These are phyloP conservation scores for Lumnitzera racemosa DNA, from an alignment of 345 rosid genomes.

Conservation along the genomic window DNA sequence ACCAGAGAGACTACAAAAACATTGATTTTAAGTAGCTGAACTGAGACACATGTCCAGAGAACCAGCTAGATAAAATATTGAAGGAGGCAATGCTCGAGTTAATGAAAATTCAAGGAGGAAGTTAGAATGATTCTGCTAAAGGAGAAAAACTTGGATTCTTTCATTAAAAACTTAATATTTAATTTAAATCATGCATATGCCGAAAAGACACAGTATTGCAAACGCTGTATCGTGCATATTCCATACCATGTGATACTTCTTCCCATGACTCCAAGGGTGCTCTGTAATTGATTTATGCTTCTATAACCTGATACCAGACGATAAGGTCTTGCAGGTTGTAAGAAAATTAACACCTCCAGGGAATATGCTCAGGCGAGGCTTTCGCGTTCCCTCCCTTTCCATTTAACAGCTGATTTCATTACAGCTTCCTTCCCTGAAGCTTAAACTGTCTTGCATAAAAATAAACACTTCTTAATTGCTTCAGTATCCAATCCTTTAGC, in stretches of 20 bases:
- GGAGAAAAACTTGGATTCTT: no score
- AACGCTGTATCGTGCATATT: no score
- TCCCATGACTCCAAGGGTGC: slow-evolving; percentile 23
- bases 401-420: slow-evolving; percentile 21
- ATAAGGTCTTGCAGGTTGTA: slow-evolving; percentile 18
- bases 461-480: slow-evolving; percentile 25
- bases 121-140: no score
- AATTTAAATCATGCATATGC: no score
- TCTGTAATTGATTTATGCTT: slow-evolving; percentile 13
- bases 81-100: no score
- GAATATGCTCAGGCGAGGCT: slow-evolving; percentile 13
- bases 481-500: slow-evolving; percentile 13
- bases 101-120: no score
- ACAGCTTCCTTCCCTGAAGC: slow-evolving; percentile 26
- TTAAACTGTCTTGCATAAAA: slow-evolving; percentile 22
- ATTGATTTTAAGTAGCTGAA: no score
- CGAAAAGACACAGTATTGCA: no score
- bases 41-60: no score
- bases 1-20: no score
- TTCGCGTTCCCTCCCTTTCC: slow-evolving; percentile 28
- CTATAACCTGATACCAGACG: slow-evolving; percentile 13
- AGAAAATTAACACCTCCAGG: slow-evolving; percentile 29
- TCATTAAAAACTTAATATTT: no score
- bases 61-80: no score
- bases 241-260: slow-evolving; percentile 14